A percentile compares a stretch with the other conserved stretches of the same genome.
Conservation (phyloP, 1,139 yeast genomes). For the Sugiyamaella japonica region DNA sequence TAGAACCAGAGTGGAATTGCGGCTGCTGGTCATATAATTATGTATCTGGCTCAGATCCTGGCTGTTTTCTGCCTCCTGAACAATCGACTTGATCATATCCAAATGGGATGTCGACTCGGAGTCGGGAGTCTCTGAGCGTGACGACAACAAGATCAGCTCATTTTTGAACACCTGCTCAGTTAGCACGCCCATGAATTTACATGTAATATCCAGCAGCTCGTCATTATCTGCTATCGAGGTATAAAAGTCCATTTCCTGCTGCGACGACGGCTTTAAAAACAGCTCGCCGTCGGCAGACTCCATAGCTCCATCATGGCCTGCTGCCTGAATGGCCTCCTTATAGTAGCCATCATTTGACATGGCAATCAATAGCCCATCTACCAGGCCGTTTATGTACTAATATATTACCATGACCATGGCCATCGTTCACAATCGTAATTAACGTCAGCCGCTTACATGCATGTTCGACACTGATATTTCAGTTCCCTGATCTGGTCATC, state of each 20-base stretch:
- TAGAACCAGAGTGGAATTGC: constrained; percentile 54
- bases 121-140: too few species aligned
- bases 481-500: too few species aligned
- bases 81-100: constrained; percentile 8
- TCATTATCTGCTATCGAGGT: constrained; percentile 32
- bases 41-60: constrained; percentile 21
- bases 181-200: constrained; percentile 46
- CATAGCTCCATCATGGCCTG: constrained; percentile 86
- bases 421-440: background rate
- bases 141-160: background rate
- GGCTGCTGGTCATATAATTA: constrained; percentile 19
- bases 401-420: too few species aligned
- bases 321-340: constrained; percentile 54
- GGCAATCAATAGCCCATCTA: background rate
- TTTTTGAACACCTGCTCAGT: constrained; percentile 29
- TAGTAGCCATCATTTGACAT: constrained; percentile 3
- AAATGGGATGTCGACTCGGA: background rate
- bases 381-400: background rate
- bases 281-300: constrained; percentile 60
- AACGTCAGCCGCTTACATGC: background rate
- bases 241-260: constrained; percentile 74
- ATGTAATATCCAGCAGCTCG: constrained; percentile 37
- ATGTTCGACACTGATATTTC: background rate
- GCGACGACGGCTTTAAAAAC: constrained; percentile 66
- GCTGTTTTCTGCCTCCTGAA: constrained; percentile 19